Conservation (phyloP, 805 yeast species). For the Dipodascopsis tothii region DNA sequence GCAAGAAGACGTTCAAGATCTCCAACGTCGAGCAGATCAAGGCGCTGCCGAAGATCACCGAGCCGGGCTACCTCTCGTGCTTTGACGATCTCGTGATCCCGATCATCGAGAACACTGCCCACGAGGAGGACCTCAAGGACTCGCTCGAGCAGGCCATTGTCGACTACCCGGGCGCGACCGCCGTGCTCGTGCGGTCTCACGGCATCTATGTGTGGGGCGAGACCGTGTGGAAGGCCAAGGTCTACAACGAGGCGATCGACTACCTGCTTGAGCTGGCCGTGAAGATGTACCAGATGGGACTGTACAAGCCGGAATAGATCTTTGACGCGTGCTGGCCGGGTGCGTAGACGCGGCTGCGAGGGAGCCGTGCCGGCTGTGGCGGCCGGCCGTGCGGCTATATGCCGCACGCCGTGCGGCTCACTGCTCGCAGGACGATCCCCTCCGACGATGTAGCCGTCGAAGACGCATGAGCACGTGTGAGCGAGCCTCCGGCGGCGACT, state of each 20-base stretch:
- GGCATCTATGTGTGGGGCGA: slow-evolving; percentile 98
- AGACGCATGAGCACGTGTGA: no score
- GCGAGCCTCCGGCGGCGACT: no score
- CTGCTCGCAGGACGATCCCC: no score
- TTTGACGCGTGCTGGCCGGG: no score
- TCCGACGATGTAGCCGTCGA: no score
- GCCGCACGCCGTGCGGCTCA: no score
- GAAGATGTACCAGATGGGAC: slow-evolving; percentile 66
- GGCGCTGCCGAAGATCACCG: slow-evolving; percentile 62
- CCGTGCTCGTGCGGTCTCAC: slow-evolving; percentile 84
- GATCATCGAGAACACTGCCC: slow-evolving; percentile 83
- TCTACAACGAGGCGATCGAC: slow-evolving; percentile 88
- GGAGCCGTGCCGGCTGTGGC: no score
- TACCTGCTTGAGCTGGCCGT: slow-evolving; percentile 78
- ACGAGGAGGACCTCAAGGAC: slow-evolving; percentile 73
- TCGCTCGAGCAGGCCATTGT: slow-evolving; percentile 55
- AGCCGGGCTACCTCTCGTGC: slow-evolving; percentile 61
- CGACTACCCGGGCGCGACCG: slow-evolving; percentile 71
- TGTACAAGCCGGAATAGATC: slow-evolving; percentile 30
- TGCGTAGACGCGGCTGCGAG: no score
- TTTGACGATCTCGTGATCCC: slow-evolving; percentile 76
- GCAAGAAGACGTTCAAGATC: slow-evolving; percentile 63
- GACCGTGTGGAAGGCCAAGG: slow-evolving; percentile 83
- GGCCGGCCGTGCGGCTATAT: no score
- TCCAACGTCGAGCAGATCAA: slow-evolving; percentile 85